Evolutionary conservation across 306 rosid genomes (phyloP), one percentile per base, ranked within the genome.

Genomic region (Herpetospermum pedunculosum): DNA sequence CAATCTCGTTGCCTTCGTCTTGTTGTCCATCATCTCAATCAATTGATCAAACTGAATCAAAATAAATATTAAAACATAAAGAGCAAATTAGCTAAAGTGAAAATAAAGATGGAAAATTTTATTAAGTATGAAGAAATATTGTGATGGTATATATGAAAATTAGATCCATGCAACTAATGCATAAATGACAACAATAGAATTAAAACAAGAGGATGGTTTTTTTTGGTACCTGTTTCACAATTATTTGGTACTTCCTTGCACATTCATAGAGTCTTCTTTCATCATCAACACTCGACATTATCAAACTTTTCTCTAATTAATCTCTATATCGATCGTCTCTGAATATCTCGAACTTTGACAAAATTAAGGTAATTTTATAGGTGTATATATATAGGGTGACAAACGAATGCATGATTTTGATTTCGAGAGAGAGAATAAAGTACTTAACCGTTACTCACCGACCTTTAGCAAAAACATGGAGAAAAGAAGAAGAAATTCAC

Each of bases 241-340:
- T 77, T 10, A 65, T 81, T 25, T 77, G 75, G 18, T n/a, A 81
- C 47, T 76, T 84, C 41, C 72, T 75, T 32, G 63, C 78, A 65
- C 76, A 79, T 28, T 52, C 72, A 46, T 72, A 75, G 2, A 85
- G 79, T 75, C 82, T 85, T 59, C 46, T 80, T 55, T 75, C 84
- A 47, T 85, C 82, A 38, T 76, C 84, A 65, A 38, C 75, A 38
- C 78, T 74, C 21, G 86, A 82, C 86, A 85, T 82, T 63, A 21
- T 75, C 75, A 55, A 21, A 28, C 2, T 32, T 32, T 40, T 54
- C 46, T 77, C 67, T 37, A 8, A 21, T 7, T 26, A 5, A n/a
- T 65, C 35, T 21, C 19, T 12, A 1, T 62, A n/a, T n/a, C n/a
- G n/a, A n/a, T n/a, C n/a, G n/a, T 46, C 16, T 62, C 14, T 60